Conservation (phyloP, 2,329 filamentous ascomycete species). For the Fusarium setosum region DNA sequence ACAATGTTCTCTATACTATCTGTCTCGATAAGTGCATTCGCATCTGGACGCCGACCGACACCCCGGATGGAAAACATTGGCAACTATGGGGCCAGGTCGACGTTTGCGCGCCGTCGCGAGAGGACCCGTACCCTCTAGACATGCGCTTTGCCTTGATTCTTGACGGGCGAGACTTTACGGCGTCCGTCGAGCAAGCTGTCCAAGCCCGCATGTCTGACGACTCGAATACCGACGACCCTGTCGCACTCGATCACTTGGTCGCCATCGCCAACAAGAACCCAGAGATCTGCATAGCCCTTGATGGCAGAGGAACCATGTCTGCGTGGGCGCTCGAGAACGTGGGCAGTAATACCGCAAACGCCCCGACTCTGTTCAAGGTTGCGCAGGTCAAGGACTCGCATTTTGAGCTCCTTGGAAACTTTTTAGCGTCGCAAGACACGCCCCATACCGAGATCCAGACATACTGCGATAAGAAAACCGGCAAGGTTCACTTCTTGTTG, state of each 20-base stretch:
- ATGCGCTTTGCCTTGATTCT: conserved; percentile 75
- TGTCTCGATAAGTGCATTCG: conserved; percentile 84
- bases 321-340: conserved; percentile 94
- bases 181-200: conserved; percentile 81
- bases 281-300: conserved; percentile 88
- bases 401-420: conserved; percentile 58
- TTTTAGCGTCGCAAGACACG: conserved; percentile 37
- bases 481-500: conserved; percentile 77
- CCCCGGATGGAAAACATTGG: conserved; percentile 76
- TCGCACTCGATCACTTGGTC: conserved; percentile 85
- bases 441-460: conserved; percentile 75
- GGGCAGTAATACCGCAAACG: conserved; percentile 73
- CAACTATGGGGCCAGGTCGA: conserved; percentile 86
- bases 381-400: conserved; percentile 75
- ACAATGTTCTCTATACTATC: conserved; percentile 91
- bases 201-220: conserved; percentile 66
- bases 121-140: conserved; percentile 35
- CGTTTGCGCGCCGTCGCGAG: conserved; percentile 75
- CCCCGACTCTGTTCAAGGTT: conserved; percentile 84
- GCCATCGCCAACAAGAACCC: conserved; percentile 86
- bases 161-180: conserved; percentile 81
- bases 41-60: conserved; percentile 84
- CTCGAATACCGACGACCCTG: conserved; percentile 68
- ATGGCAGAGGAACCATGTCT: conserved; percentile 87
- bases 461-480: conserved; percentile 75